Base-by-base conservation (phyloP, 169 alveolate species). In the Eimeria praecox region DNA sequence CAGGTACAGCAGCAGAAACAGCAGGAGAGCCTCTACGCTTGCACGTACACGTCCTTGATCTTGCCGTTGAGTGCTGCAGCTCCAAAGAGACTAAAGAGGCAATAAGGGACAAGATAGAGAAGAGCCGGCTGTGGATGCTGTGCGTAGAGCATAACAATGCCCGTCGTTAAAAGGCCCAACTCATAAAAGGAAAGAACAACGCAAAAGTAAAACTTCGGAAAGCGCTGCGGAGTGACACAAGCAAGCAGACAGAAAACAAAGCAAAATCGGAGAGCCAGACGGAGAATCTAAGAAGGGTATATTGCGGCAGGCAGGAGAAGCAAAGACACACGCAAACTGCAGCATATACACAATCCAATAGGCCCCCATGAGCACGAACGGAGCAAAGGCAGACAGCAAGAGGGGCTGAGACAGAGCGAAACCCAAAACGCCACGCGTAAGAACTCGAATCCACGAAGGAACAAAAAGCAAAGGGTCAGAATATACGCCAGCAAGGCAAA, bases 101-200 rank as follows among this genome's bases (percentile, higher is more conserved):
- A 97, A 71, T 98, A 97, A 24, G 99, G 99, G 24, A 98, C 99
- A 42, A 99, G 97, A 95, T 98, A 99, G 44, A 99, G 98, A n/a
- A 99, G 96, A 12, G 99, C 99, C n/a, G 99, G 99, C 97, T 99
- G 98, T 33, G 99, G 91, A 33, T 89, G 96, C 96, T 95, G 97
- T 0, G 69, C 85, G 54, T 42, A 95, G 54, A 98, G 95, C 99
- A 98, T 98, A 20, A 98, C 98, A 42, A 96, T 95, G 44, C 98
- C 98, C 4, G 99, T 98, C 20, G 98, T 96, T 12, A 98, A 46
- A 35, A 99, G 97, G 59, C 99, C 99, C 54, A 97, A 86, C 66
- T 96, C 86, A 95, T 99, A 99, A 42, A 99, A 98, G 40, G 97
- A 95, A 82, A 98, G 94, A 33, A 97, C 98, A 69, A 97, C 95